Conservation (phyloP, 192 early-diverging fungal species). For the Podila horticola region DNA sequence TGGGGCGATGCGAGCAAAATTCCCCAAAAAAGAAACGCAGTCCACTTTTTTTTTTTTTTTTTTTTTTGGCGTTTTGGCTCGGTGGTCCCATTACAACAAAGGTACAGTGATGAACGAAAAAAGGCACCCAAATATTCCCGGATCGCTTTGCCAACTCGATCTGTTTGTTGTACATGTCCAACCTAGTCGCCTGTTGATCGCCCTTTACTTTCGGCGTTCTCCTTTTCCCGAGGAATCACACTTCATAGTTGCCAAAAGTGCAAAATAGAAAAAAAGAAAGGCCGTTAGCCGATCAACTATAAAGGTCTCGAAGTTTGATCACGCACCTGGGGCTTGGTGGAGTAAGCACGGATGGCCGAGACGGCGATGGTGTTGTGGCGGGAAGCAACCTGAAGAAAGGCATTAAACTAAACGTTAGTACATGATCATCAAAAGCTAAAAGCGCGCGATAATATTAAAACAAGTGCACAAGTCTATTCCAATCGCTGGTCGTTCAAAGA, state of each 20-base stretch:
- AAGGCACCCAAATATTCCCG: not conserved
- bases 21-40: not conserved
- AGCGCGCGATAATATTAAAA: not conserved
- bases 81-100: not conserved
- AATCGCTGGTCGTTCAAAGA: too few species aligned
- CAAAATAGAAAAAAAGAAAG: too few species aligned
- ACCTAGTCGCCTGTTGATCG: too few species aligned
- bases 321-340: conserved; percentile 65
- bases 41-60: not conserved
- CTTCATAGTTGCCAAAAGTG: too few species aligned
- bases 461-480: not conserved
- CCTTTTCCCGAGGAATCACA: too few species aligned
- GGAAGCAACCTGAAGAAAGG: conserved; percentile 33
- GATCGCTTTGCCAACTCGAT: not conserved
- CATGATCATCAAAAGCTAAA: not conserved
- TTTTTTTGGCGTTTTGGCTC: too few species aligned
- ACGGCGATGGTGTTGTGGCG: conserved; percentile 53
- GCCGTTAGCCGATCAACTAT: too few species aligned
- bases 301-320: too few species aligned
- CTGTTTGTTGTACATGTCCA: too few species aligned
- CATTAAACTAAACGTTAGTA: too few species aligned
- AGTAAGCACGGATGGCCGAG: conserved; percentile 55
- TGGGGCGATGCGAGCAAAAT: too few species aligned
- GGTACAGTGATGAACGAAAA: not conserved
- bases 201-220: too few species aligned